phyloP scores from a whole-genome alignment of 2,329 filamentous ascomycete genomes.

The Ceratocystis eucalypticola region DNA sequence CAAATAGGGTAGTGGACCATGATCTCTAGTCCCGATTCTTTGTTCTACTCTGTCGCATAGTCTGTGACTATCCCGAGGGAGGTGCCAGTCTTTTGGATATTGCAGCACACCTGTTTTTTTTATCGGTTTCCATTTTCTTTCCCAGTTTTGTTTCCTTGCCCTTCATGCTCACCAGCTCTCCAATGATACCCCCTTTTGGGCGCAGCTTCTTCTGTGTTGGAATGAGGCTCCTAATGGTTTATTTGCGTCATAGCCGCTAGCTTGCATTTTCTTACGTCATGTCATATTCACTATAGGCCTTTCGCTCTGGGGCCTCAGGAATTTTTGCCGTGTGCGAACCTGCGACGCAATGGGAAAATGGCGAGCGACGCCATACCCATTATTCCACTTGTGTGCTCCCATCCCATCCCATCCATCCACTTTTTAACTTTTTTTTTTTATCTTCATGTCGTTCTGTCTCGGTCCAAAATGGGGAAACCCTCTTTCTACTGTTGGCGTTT shows the following conservation, averaged over 20 bases:
- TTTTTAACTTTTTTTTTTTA: background rate
- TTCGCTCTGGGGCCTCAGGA: too few species aligned
- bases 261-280: background rate
- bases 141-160: slow-evolving; percentile 5
- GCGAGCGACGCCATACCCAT: background rate
- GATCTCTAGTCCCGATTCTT: background rate
- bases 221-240: background rate
- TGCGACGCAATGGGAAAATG: too few species aligned
- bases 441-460: slow-evolving; percentile 1
- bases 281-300: background rate
- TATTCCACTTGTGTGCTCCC: background rate
- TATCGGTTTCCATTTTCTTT: slow-evolving; percentile 11
- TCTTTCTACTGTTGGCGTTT: slow-evolving; percentile 3
- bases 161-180: background rate
- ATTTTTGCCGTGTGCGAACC: too few species aligned
- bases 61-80: background rate
- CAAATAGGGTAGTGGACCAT: slow-evolving; percentile 17
- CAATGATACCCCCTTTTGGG: slow-evolving; percentile 5
- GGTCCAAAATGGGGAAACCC: slow-evolving; percentile 7
- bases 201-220: slow-evolving; percentile 6
- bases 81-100: background rate
- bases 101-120: slow-evolving; percentile 4
- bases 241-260: background rate
- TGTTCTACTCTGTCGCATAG: background rate
- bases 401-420: background rate